These are phyloP conservation scores for Coemansia sp. DNA, from an alignment of 192 early-diverging fungal genomes.

Conservation along the genomic window DNA sequence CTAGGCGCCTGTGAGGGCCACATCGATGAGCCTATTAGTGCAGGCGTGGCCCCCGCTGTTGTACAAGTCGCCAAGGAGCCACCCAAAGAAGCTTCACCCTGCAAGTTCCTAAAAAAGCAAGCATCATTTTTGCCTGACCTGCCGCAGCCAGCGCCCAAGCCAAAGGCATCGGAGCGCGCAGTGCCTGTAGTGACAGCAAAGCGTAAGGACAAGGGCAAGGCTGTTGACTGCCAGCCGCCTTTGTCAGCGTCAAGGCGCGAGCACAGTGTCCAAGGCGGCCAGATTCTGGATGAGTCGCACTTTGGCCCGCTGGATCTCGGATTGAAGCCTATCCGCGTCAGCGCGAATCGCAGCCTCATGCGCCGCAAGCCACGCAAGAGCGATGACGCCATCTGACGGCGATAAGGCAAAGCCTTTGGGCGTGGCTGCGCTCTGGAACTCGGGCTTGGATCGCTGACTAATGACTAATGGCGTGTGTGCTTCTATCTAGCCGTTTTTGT, in stretches of 20 bases:
- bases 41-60: not conserved
- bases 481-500: not conserved
- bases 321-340: slow-evolving; percentile 46
- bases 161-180: not conserved
- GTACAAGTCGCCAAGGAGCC: not conserved
- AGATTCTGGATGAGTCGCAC: slow-evolving; percentile 37
- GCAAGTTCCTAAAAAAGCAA: not conserved
- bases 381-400: not conserved
- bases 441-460: not conserved
- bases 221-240: slow-evolving; percentile 13
- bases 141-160: not conserved
- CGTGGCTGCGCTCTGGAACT: not conserved
- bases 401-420: not conserved
- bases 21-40: not conserved
- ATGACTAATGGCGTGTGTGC: not conserved
- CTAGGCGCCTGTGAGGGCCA: not conserved
- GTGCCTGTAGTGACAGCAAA: not conserved
- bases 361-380: slow-evolving; percentile 15
- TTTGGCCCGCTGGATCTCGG: slow-evolving; percentile 51
- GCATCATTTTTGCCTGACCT: not conserved
- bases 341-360: slow-evolving; percentile 44
- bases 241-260: not conserved
- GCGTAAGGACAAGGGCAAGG: slow-evolving; percentile 35
- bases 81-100: not conserved
- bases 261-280: not conserved